Evolutionary conservation across 495 filamentous ascomycete species (phyloP).

Genomic region (Xylaria telfairii): DNA sequence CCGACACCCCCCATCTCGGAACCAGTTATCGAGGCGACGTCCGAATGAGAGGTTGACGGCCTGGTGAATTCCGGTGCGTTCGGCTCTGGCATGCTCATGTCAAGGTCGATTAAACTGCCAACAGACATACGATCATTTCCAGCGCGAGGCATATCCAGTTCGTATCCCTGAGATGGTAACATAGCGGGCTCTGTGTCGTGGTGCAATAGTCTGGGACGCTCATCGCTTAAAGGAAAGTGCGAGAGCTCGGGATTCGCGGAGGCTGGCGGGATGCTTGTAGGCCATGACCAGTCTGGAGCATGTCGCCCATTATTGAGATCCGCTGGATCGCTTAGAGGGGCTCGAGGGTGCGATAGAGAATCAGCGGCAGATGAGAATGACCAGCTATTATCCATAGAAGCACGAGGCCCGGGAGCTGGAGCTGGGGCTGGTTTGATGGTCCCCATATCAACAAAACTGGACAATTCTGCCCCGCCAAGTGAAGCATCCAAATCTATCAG

Average conservation of each 20-base stretch:
- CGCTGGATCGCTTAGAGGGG: constrained; percentile 57
- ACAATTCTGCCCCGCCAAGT: constrained; percentile 53
- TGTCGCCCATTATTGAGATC: constrained; percentile 53
- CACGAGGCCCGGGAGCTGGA: constrained; percentile 41
- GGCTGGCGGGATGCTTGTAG: constrained; percentile 54
- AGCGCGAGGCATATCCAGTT: constrained; percentile 26
- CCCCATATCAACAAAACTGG: constrained; percentile 63
- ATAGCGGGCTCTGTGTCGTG: constrained; percentile 56
- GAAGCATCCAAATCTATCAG: constrained; percentile 64
- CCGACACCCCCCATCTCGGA: constrained; percentile 55
- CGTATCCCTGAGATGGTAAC: constrained; percentile 51
- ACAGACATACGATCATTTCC: constrained; percentile 49
- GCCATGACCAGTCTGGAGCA: constrained; percentile 69
- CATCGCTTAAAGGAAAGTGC: constrained; percentile 52
- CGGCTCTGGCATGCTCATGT: constrained; percentile 53
- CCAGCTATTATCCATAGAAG: constrained; percentile 51
- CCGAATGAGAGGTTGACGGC: constrained; percentile 62
- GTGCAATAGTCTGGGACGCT: constrained; percentile 55
- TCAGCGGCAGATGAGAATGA: constrained; percentile 46
- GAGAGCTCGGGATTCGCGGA: constrained; percentile 59
- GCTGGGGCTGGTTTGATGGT: constrained; percentile 59
- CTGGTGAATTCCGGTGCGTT: constrained; percentile 44
- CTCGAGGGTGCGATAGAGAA: constrained; percentile 50
- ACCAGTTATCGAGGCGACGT: constrained; percentile 52
- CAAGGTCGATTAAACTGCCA: constrained; percentile 58